These are phyloP conservation scores for Phoma sp. DNA, from an alignment of 2,329 filamentous ascomycete species.

Conservation along the genomic window DNA sequence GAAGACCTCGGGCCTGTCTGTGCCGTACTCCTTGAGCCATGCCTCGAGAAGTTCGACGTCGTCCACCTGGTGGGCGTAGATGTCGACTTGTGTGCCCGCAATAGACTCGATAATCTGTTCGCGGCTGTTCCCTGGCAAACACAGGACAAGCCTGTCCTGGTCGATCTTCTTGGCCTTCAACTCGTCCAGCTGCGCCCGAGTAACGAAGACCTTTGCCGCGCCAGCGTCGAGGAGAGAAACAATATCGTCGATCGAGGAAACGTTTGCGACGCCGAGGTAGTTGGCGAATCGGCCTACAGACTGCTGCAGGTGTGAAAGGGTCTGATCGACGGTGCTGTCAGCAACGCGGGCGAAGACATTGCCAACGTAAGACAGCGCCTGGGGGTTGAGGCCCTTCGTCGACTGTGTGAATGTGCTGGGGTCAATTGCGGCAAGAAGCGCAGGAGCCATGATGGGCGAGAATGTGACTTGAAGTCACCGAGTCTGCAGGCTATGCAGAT, in stretches of 20 bases:
- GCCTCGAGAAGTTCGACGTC: slow-evolving; percentile 53
- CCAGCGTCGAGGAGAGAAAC: slow-evolving; percentile 83
- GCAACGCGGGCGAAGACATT: slow-evolving; percentile 62
- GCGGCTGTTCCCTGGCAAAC: slow-evolving; percentile 53
- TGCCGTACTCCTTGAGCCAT: slow-evolving; percentile 58
- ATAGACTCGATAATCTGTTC: slow-evolving; percentile 50
- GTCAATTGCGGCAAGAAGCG: slow-evolving; percentile 58
- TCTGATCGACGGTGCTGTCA: slow-evolving; percentile 54
- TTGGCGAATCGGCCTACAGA: slow-evolving; percentile 64
- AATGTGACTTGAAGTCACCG: slow-evolving; percentile 3
- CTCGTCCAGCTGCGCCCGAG: slow-evolving; percentile 67
- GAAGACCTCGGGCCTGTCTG: slow-evolving; percentile 57
- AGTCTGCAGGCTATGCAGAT: neutral
- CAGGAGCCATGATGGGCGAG: slow-evolving; percentile 48
- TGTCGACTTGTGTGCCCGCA: slow-evolving; percentile 51
- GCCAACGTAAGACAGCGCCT: slow-evolving; percentile 63
- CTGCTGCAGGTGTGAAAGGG: slow-evolving; percentile 60
- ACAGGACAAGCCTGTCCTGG: slow-evolving; percentile 63
- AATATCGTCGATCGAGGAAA: slow-evolving; percentile 74
- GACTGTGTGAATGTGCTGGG: slow-evolving; percentile 51
- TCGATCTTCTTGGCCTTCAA: slow-evolving; percentile 60
- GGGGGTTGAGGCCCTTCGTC: slow-evolving; percentile 57
- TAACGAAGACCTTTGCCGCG: slow-evolving; percentile 83
- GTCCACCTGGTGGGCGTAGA: slow-evolving; percentile 52
- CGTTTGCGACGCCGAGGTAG: slow-evolving; percentile 76